Base-by-base conservation (phyloP, 371 early-diverging fungal species). In the Mucor racemosus region DNA sequence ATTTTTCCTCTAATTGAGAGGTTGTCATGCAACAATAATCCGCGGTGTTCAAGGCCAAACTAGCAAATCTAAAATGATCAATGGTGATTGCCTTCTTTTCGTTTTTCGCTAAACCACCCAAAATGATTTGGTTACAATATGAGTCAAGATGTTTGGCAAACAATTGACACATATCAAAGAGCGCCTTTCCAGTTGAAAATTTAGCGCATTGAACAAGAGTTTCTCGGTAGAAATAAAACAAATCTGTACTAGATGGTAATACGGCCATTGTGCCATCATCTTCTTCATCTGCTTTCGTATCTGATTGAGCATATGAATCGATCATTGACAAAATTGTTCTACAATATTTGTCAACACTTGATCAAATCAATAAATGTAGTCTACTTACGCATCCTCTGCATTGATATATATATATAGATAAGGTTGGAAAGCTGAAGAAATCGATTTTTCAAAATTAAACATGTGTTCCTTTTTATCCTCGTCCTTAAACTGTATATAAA, bases 11-110 rank as follows among this genome's bases (percentile, higher is more conserved):
- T 11, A 97, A 36, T 21, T 94, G 97, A 3, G 85, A 75, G 0
- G 92, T 93, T 0, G 95, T 95, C n/a, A 86, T 86, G 17, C 85
- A 77, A 65, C 98, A 97, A 76, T 97, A 98, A 71, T 98, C 98
- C 0, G 94, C 93, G 0, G 99, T 98, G 62, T 96, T 97, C 55
- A 97, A 74, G 7, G 95, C 82, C 14, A 92, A 68, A 67, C 94
- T 93, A 1, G 86, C 87, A 31, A 86, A 81, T n/a, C 86, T 72
- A 38, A 92, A 69, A 41, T 90, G 87, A 7, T 90, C 89, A 3
- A 79, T 74, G 4, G 84, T 80, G 15, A 90, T 65, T 6, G 84
- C 60, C 54, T 80, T 80, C 55, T 85, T 89, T 33, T 93, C 92
- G 35, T 90, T 90, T 63, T 90, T 90, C 42, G 91, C 90, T 21